Evolutionary conservation across 2,329 filamentous ascomycete species (phyloP), one percentile per base, ranked within the genome.

Genomic region (Trichoderma polysporum): DNA sequence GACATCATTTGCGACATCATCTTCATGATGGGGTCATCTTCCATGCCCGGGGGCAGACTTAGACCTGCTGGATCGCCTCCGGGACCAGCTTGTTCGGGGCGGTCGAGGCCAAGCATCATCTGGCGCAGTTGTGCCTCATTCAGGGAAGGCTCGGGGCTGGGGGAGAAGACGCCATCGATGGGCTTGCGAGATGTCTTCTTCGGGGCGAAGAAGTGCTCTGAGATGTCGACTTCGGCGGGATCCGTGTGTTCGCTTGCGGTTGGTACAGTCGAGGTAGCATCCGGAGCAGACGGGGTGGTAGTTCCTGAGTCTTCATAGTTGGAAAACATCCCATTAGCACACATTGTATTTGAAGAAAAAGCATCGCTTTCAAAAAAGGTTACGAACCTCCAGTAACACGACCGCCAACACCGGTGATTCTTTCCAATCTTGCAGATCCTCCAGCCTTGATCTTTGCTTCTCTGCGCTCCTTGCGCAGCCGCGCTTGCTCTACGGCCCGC

Each of bases 141-240:
- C 53, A 86, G 74, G 50, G 77, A 73, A 25, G 76, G 72, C 68
- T 79, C 75, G 61, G 74, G 4, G 70, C 60, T 35, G 75, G 69
- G 35, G 77, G 73, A 61, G 80, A 78, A 25, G 79, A 68, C 31
- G 67, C 49, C 29, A 69, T 73, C 15, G 50, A 64, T 53, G 4
- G 61, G 37, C 39, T 64, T 64, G 27, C 72, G 68, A 8, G 61
- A 58, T 8, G 73, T 69, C 10, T 79, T 78, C 27, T 80, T 78
- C 1, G 88, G 89, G 37, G 84, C 78, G 78, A 90, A 91, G 78
- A 85, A 89, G 79, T 91, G 90, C 70, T 90, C 79, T n/a, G 90
- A 91, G 71, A 94, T 93, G 76, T 94, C 91, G 70, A 92, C 85
- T 77, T 93, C 91, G 5, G 89, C 90, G 6, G 91, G 91, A 73